A percentile compares a stretch with the other conserved stretches of the same genome.
Evolutionary conservation across 306 rosid species (phyloP).

Genomic region (cucumber (Cucumis sativus)): DNA sequence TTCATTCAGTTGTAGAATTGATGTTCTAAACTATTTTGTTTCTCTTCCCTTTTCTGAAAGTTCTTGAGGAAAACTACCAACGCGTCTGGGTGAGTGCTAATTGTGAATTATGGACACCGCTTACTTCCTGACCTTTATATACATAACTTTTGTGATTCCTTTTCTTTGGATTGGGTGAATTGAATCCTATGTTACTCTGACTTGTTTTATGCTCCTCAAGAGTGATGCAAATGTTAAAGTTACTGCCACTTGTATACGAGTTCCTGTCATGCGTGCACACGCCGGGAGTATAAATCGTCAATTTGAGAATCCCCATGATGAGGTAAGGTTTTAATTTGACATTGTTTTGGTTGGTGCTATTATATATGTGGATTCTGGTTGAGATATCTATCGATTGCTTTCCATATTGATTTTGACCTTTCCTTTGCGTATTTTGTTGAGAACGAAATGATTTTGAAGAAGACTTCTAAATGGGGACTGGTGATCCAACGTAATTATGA

Average conservation of each 20-base stretch:
- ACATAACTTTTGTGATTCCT: neutral
- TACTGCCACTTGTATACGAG: constrained; percentile 90
- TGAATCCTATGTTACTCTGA: neutral
- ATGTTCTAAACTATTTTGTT: neutral
- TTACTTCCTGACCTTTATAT: neutral
- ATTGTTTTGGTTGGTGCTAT: neutral
- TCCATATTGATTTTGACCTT: neutral
- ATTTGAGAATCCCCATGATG: constrained; percentile 78
- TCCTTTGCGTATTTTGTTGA: neutral
- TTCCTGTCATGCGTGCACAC: constrained; percentile 98
- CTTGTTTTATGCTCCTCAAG: constrained; percentile 23
- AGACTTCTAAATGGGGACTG: neutral
- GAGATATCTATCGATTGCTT: neutral
- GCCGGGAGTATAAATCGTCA: constrained; percentile 96
- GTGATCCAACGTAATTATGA: neutral
- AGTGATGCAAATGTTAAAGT: constrained; percentile 71
- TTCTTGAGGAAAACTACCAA: constrained; percentile 72
- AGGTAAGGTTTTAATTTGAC: constrained; percentile 34
- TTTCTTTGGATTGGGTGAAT: neutral
- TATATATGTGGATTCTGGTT: neutral
- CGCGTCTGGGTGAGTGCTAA: constrained; percentile 67
- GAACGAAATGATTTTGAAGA: neutral
- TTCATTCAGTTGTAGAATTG: neutral
- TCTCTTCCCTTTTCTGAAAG: constrained; percentile 28
- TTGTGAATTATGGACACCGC: neutral